Base-by-base conservation (phyloP, 176 grass and related monocot species). In the Pontederia crassipes region DNA sequence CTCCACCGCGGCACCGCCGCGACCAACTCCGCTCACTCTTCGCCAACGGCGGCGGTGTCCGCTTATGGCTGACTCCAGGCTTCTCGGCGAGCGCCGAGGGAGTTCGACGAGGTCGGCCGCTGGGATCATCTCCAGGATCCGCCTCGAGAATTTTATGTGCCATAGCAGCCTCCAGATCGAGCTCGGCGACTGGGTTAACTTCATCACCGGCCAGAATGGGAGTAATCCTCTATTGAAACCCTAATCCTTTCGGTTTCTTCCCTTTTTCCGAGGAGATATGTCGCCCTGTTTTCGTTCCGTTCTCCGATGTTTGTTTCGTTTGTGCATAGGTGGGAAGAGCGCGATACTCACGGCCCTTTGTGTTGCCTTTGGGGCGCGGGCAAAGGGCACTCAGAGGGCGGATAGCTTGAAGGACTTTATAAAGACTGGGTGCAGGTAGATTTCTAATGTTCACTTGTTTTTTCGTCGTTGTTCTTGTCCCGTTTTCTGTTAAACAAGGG, bases 101-200 rank as follows among this genome's bases (percentile, higher is more conserved):
- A 74, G 46, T 9, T n/a, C 32, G 13, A 16, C 63, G 59, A 63
- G 46, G 53, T 69, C 77, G 66, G 76, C 62, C 17, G 78, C 86
- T 54, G 92, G 83, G 75, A 80, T 83, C 46, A 87, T 91, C 54
- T 65, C 87, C 11, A 72, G 68, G 64, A 83, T 97, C 59, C 72
- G 75, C 4, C 70, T 97, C 50, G 92, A 97, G 84, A 97, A 97
- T 48, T 97, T 97, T 67, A 97, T 97, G 92, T 97, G 92, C 62
- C 92, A 97, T 59, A 83, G 81, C 58, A 88, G 92, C 67, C 79
- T 97, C 59, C 81, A 78, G 48, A 83, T 97, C 62, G 81, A 85
- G 10, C 73, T 97, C 46, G 81, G 35, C 6, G 20, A 82, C 6
- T 58, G 80, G 66, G 83, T 97, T 64, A 97, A 97, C 53, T 97